Evolutionary conservation across 306 rosid species (phyloP), one percentile per base, ranked within the genome.

Genomic region (Chamaecrista fasciculata): DNA sequence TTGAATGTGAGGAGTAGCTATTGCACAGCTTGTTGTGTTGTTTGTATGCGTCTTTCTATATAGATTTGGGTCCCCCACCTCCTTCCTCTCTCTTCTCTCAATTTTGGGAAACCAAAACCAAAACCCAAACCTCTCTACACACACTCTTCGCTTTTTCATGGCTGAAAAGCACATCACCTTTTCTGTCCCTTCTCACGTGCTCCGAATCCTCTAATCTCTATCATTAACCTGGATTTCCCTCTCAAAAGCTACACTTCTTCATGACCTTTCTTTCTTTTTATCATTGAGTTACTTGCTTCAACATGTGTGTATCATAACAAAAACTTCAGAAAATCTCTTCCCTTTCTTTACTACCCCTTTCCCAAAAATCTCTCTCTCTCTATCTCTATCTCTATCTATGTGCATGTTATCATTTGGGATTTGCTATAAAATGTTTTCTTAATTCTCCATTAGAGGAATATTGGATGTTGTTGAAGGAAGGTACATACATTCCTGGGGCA

Each of bases 1-100:
- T 85, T 90, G 94, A 87, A 87, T 82, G 91, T 72, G 94, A 80
- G 79, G 82, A 46, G 89, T 84, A 74, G 84, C 91, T 81, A 76
- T 83, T 76, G 74, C 89, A 80, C 91, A 87, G 94, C 88, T 85
- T 55, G 80, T 82, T 80, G 1, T 70, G 75, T 83, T 90, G 96
- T 87, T 85, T 85, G 77, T 82, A 80, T 87, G 85, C 89, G 43
- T 76, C 86, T 76, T 85, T 87, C 91, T 75, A 87, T 83, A 81
- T 83, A 74, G 89, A 90, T 87, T 87, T 85, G 89, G 89, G 94
- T 72, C 96, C 94, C 86, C 79, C 79, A 46, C 66, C 66, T 47
- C 58, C 49, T 58, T 39, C 73, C 53, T 66, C 81, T 44, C 59
- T 75, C 52, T 75, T 80, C 87, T 73, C 50, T 69, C 72, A 73